Evolutionary conservation across 257 asterid species (phyloP), one percentile per base, ranked within the genome.

Genomic region (Petrea volubilis): DNA sequence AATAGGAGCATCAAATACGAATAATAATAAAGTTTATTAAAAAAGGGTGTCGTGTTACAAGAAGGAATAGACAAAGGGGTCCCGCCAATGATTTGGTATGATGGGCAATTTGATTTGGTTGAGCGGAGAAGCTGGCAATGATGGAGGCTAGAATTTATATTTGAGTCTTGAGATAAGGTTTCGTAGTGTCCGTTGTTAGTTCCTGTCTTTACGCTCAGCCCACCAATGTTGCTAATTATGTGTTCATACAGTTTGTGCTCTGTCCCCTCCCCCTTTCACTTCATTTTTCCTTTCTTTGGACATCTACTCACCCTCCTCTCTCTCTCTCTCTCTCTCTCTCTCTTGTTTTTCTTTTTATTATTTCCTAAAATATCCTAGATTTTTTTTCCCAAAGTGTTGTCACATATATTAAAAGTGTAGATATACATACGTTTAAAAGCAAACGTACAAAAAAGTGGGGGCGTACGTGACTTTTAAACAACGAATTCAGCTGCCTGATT

Each of bases 161-260:
- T n/a, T n/a, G 28, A 21, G 40, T 0, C 6, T 2, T 0, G 43
- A 52, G 66, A 69, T 77, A 61, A 78, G 78, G 79, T 75, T 78
- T 69, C 34, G 50, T 27, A 60, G 15, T 31, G 67, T 76, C 81
- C 88, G 72, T 78, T 68, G 73, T 76, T 81, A 81, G 84, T 84
- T 76, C 89, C 83, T 71, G 31, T 62, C 64, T 81, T 84, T 81
- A 41, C 86, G 86, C 84, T 74, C 80, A 84, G 78, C 89, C 89
- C 65, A 29, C 72, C 74, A 31, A 31, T 50, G 79, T 65, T 73
- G 33, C 55, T 34, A 21, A 40, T 25, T 21, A 12, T 6, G 9
- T 52, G 40, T 14, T 60, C 75, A 46, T 21, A 58, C 38, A 3
- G 36, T 44, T 71, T 60, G 61, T 15, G 31, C 47, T 21, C 53